These are phyloP conservation scores for Crithidia brevicula DNA, from an alignment of 208 protist species.

Conservation along the genomic window DNA sequence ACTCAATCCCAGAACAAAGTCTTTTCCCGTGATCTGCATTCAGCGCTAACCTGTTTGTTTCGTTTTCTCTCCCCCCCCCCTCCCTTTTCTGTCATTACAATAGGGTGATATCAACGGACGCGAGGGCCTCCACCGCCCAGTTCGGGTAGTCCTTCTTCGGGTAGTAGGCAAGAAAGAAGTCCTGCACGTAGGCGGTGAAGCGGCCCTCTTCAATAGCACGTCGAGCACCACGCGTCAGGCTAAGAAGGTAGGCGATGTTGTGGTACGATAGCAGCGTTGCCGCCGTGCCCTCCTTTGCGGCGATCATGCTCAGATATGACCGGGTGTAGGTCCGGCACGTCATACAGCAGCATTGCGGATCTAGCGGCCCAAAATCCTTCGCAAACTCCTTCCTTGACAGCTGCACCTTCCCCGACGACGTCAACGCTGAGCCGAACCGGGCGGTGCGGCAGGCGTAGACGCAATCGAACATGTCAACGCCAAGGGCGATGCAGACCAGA, in stretches of 20 bases:
- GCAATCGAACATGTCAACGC: slow-evolving; percentile 99
- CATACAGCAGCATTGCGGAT: slow-evolving; percentile 91
- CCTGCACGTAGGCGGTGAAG: slow-evolving; percentile 87
- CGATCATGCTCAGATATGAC: slow-evolving; percentile 93
- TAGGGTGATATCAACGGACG: slow-evolving; percentile 78
- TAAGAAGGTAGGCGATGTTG: slow-evolving; percentile 98
- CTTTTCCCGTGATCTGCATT: no score
- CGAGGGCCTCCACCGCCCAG: slow-evolving; percentile 89
- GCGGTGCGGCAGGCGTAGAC: slow-evolving; percentile 99
- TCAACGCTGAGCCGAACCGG: slow-evolving; percentile 96
- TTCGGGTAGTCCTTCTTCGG: slow-evolving; percentile 84
- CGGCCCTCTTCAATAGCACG: slow-evolving; percentile 72
- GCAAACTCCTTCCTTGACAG: slow-evolving; percentile 74
- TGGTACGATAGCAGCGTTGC: slow-evolving; percentile 97
- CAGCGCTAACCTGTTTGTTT: no score
- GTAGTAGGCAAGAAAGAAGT: slow-evolving; percentile 90
- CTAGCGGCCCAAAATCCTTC: slow-evolving; percentile 78
- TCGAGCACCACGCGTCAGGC: slow-evolving; percentile 91
- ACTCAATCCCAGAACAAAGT: no score
- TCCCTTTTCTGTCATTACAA: slow-evolving; percentile 25
- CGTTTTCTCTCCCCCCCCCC: background rate
- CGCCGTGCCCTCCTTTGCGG: slow-evolving; percentile 84
- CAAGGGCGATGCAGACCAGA: slow-evolving; percentile 97
- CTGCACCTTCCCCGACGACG: slow-evolving; percentile 83
- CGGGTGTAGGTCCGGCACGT: slow-evolving; percentile 94